Conservation (phyloP, 176 grass and related monocot genomes). For the Dendrocalamus sinicus region DNA sequence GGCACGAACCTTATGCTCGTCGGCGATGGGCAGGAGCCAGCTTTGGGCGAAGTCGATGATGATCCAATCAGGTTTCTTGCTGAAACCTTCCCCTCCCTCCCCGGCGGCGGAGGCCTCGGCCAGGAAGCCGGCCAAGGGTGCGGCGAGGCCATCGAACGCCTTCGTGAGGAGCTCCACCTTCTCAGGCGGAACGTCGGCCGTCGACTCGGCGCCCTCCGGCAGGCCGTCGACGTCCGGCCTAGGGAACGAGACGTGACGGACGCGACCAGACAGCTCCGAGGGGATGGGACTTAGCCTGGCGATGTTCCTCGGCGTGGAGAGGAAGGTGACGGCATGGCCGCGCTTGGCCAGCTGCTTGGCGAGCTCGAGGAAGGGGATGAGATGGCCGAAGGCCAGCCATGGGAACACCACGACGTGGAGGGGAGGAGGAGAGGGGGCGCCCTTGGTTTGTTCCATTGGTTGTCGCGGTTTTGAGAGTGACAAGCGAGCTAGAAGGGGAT, state of each 20-base stretch:
- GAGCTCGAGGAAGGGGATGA: slow-evolving; percentile 49
- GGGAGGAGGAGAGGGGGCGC: neutral
- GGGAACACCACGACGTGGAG: slow-evolving; percentile 32
- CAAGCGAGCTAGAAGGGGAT: too few relatives aligned
- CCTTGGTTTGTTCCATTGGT: neutral
- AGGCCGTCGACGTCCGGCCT: neutral
- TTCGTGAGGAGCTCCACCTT: slow-evolving; percentile 5
- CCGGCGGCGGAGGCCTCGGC: neutral
- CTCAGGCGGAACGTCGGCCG: slow-evolving; percentile 38
- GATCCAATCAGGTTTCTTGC: slow-evolving; percentile 46
- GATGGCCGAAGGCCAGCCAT: slow-evolving; percentile 60
- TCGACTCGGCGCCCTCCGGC: slow-evolving; percentile 41
- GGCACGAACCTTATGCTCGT: neutral
- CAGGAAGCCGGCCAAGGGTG: neutral
- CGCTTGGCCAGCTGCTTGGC: slow-evolving; percentile 40
- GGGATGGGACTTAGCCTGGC: slow-evolving; percentile 5
- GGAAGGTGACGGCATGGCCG: slow-evolving; percentile 47
- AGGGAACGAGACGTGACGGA: slow-evolving; percentile 34
- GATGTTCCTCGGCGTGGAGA: slow-evolving; percentile 52
- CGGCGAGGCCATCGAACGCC: slow-evolving; percentile 27
- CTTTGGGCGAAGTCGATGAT: slow-evolving; percentile 49
- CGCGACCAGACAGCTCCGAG: neutral
- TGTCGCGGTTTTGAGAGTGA: too few relatives aligned
- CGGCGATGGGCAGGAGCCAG: slow-evolving; percentile 46
- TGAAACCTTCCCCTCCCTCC: neutral